Conservation (phyloP, 2,329 filamentous ascomycete species). For the Pseudocercospora crystallina region DNA sequence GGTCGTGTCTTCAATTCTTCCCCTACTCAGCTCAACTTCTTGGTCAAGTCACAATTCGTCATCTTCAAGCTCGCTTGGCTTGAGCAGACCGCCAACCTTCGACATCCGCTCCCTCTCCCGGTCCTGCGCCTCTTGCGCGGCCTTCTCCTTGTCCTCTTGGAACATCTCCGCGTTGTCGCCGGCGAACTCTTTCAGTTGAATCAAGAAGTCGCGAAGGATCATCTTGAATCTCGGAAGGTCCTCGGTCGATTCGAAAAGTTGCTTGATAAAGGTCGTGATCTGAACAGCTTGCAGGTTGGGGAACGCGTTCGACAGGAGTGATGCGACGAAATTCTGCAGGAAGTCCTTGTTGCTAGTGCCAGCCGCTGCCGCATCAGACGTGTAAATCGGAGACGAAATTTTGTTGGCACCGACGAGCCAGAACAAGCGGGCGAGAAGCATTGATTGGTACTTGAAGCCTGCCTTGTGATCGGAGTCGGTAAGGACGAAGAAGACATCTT, state of each 20-base stretch:
- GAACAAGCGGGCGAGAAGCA: constrained; percentile 92
- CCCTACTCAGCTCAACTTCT: constrained; percentile 34
- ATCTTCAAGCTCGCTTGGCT: constrained; percentile 92
- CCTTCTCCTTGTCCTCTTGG: constrained; percentile 91
- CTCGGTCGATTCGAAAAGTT: constrained; percentile 82
- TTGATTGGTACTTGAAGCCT: constrained; percentile 96
- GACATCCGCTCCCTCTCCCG: constrained; percentile 88
- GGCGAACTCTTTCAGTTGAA: constrained; percentile 94
- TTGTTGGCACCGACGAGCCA: constrained; percentile 89
- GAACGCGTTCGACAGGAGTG: constrained; percentile 84
- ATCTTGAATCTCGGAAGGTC: constrained; percentile 94
- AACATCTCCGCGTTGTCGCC: constrained; percentile 94
- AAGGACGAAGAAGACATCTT: constrained; percentile 97
- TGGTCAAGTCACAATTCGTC: constrained; percentile 77
- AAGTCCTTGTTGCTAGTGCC: constrained; percentile 92
- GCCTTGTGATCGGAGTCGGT: constrained; percentile 98
- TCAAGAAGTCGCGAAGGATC: constrained; percentile 92
- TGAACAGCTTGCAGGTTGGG: constrained; percentile 80
- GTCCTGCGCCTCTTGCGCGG: constrained; percentile 78
- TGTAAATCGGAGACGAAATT: constrained; percentile 89
- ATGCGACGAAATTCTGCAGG: constrained; percentile 81
- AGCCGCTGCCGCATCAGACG: constrained; percentile 73
- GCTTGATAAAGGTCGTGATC: constrained; percentile 86
- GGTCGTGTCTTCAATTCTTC: constrained; percentile 4
- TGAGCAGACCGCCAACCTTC: constrained; percentile 93